Evolutionary conservation across 352 stramenopile genomes (phyloP).

Genomic region (Pythium oligandrum): DNA sequence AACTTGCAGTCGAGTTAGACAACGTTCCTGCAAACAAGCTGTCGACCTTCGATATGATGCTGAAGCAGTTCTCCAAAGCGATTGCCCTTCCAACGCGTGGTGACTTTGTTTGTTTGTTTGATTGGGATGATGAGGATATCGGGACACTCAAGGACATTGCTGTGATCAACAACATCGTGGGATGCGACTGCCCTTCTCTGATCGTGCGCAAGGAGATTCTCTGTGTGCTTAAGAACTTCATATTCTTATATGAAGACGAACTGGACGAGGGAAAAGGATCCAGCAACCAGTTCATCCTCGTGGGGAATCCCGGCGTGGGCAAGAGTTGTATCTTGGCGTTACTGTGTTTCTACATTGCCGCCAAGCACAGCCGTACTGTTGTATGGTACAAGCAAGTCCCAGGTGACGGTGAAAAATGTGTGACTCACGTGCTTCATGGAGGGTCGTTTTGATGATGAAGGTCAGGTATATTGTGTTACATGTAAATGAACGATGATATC

Average conservation of each 20-base stretch:
- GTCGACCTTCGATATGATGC: background rate
- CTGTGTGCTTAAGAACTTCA: background rate
- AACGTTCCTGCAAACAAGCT: too few relatives aligned
- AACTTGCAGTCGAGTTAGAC: too few relatives aligned
- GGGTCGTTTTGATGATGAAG: too few relatives aligned
- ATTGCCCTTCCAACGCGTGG: background rate
- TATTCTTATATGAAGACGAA: background rate
- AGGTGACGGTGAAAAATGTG: too few relatives aligned
- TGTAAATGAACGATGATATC: too few relatives aligned
- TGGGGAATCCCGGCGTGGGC: background rate
- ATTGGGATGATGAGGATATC: background rate
- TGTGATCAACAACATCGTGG: background rate
- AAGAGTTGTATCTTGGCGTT: constrained; percentile 1
- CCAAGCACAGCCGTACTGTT: background rate
- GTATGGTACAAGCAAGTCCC: background rate
- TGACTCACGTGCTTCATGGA: background rate
- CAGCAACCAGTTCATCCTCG: background rate
- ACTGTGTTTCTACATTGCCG: background rate
- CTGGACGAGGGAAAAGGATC: background rate
- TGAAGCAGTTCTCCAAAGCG: background rate
- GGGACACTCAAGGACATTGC: background rate
- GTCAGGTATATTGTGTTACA: too few relatives aligned
- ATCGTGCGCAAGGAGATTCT: background rate
- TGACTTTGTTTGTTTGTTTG: background rate
- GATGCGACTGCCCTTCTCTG: background rate